These are phyloP conservation scores for Litsea cubeba DNA, from an alignment of 164 flowering plant species.

Conservation along the genomic window DNA sequence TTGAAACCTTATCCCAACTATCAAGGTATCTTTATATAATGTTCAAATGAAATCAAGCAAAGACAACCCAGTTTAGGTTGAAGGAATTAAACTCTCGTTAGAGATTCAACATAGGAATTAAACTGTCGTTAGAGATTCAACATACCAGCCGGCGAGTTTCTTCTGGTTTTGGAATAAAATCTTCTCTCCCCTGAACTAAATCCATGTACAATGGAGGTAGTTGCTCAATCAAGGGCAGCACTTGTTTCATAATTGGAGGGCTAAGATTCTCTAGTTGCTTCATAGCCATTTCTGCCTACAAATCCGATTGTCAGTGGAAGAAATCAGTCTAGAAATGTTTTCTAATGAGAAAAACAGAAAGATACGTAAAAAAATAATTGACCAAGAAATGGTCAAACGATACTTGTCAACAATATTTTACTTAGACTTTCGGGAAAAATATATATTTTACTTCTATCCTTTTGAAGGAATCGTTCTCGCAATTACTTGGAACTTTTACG, in stretches of 20 bases:
- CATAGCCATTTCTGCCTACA: conserved; percentile 89
- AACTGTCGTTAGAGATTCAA: conserved; percentile 3
- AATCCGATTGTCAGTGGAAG: neutral
- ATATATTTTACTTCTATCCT: too few species aligned
- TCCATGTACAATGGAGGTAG: conserved; percentile 93
- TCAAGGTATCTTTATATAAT: too few species aligned
- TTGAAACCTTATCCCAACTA: too few species aligned
- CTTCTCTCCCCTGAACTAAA: conserved; percentile 82
- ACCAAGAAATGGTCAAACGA: too few species aligned
- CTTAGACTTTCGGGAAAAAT: too few species aligned
- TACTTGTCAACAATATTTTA: too few species aligned
- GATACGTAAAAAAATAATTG: neutral
- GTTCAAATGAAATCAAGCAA: too few species aligned
- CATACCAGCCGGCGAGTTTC: conserved; percentile 85
- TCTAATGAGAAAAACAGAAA: neutral
- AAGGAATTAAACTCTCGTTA: too few species aligned
- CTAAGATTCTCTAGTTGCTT: conserved; percentile 84
- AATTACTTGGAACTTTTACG: too few species aligned
- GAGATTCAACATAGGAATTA: neutral
- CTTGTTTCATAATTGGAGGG: conserved; percentile 88
- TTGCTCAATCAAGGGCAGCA: conserved; percentile 89
- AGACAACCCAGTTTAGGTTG: too few species aligned
- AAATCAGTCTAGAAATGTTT: neutral
- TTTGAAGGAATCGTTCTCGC: too few species aligned
- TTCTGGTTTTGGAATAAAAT: conserved; percentile 89